A percentile compares a stretch with the other conserved stretches of the same genome.
Evolutionary conservation across 2,329 filamentous ascomycete genomes (phyloP).

Genomic region (Pseudogymnoascus sp.): DNA sequence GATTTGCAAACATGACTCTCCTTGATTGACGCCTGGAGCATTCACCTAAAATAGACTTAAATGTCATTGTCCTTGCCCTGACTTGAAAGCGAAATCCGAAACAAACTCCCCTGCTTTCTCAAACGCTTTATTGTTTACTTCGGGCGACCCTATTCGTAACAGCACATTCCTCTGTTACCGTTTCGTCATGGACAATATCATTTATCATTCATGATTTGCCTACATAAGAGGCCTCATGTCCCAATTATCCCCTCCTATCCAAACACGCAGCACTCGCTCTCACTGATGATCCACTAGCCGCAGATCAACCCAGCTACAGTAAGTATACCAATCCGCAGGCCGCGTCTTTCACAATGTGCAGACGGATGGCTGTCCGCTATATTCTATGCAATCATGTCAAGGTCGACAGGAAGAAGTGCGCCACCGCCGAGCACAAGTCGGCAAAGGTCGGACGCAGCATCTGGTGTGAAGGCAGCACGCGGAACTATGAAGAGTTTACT

Average conservation of each 20-base stretch:
- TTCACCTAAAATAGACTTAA: background rate
- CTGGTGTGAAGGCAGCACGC: background rate
- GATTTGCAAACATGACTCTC: background rate
- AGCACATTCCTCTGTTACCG: background rate
- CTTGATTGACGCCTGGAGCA: background rate
- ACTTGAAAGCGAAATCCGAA: background rate
- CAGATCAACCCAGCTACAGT: background rate
- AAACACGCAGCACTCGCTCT: background rate
- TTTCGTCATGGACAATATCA: background rate
- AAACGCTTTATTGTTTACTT: background rate
- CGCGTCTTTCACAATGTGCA: background rate
- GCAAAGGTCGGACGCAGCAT: background rate
- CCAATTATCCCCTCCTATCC: background rate
- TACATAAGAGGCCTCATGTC: background rate
- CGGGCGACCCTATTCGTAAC: background rate
- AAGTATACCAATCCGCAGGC: background rate
- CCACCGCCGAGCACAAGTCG: background rate
- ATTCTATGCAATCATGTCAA: background rate
- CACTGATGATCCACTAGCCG: background rate
- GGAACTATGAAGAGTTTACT: background rate
- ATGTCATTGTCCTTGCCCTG: background rate
- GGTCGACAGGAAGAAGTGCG: background rate
- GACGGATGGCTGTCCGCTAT: background rate
- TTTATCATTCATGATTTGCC: background rate
- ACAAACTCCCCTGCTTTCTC: background rate